Base-by-base conservation (phyloP, 805 yeast species). In the Myxozyma mucilagina region DNA sequence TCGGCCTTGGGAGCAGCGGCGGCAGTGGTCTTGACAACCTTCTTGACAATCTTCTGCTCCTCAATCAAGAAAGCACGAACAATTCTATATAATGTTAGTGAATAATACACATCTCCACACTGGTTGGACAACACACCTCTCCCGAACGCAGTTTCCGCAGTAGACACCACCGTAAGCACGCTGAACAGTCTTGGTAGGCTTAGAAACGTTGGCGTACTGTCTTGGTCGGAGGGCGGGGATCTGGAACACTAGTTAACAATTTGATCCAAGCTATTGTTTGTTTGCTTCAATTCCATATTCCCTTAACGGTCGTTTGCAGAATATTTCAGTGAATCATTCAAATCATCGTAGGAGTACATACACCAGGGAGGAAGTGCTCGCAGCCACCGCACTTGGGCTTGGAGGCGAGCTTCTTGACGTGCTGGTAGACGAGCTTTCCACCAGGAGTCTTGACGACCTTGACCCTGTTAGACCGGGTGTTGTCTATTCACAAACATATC, bases 361-460 rank as follows among this genome's bases (percentile, higher is more conserved):
- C 80, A 84, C 96, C 96, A 71, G 90, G 85, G 74, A 90, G 85
- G 75, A 87, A 86, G 65, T 69, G 64, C 68, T 86, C 86, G 74
- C 86, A 82, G 80, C 83, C 87, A 75, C 87, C 87, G 75, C 88
- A 85, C 81, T 84, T 84, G 41, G 51, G 58, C 47, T 66, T 56
- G 53, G 68, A 74, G 76, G 79, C 61, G 90, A 77, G 77, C 87
- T 91, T 91, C 88, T 90, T 90, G 78, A 90, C 84, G 85, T 94
- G 99, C 82, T 92, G 97, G 78, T 97, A 97, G 79, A 91, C 87
- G 82, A 94, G 87, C 82, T 87, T 88, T 79, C 98, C 98, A 87
- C 99, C 99, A 82, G 99, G 99, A 83, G 99, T 94, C 90, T 93
- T 94, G 76, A 93, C 96, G 82, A 93, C 96, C 92, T 89, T 93